Percentiles rank a stretch among this genome's conserved stretches.
These are phyloP conservation scores for Pythium apleroticum DNA, from an alignment of 352 stramenopile species.

Conservation along the genomic window DNA sequence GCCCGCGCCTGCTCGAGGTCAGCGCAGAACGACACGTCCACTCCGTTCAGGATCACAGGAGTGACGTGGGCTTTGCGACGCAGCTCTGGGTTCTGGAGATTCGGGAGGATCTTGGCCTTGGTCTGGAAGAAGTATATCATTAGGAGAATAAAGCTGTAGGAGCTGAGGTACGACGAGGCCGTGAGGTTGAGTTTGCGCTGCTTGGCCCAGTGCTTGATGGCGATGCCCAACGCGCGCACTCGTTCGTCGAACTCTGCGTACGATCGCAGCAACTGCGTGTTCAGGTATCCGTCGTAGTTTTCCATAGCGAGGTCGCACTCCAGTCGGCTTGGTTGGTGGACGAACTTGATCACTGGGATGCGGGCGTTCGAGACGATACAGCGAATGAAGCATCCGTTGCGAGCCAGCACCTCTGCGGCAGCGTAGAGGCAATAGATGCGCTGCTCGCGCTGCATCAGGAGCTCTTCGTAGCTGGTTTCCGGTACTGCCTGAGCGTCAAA, in stretches of 20 bases:
- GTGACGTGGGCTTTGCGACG: constrained; percentile 37
- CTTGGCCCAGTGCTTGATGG: constrained; percentile 99
- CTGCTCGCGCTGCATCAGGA: too few relatives aligned
- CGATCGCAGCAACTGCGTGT: constrained; percentile 74
- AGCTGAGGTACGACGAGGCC: constrained; percentile 93
- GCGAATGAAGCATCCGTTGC: too few relatives aligned
- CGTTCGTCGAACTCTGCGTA: constrained; percentile 77
- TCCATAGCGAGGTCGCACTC: constrained; percentile 86
- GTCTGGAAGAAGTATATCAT: constrained; percentile 96
- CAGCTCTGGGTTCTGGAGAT: constrained; percentile 89
- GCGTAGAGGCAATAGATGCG: too few relatives aligned
- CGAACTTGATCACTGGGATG: constrained; percentile 81
- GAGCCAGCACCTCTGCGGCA: too few relatives aligned
- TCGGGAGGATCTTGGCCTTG: constrained; percentile 91
- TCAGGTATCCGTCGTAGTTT: constrained; percentile 76
- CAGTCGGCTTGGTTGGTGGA: constrained; percentile 45
- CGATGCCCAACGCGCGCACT: constrained; percentile 88
- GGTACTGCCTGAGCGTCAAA: neutral
- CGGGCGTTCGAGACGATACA: constrained; percentile 40
- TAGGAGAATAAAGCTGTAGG: constrained; percentile 98
- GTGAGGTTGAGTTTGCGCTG: constrained; percentile 95
- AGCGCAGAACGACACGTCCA: constrained; percentile 77
- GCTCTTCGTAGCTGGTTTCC: too few relatives aligned
- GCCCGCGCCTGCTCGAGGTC: constrained; percentile 34
- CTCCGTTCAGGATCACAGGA: constrained; percentile 41